phyloP scores from a whole-genome alignment of 2,329 filamentous ascomycete genomes.

The Cadophora sp. region DNA sequence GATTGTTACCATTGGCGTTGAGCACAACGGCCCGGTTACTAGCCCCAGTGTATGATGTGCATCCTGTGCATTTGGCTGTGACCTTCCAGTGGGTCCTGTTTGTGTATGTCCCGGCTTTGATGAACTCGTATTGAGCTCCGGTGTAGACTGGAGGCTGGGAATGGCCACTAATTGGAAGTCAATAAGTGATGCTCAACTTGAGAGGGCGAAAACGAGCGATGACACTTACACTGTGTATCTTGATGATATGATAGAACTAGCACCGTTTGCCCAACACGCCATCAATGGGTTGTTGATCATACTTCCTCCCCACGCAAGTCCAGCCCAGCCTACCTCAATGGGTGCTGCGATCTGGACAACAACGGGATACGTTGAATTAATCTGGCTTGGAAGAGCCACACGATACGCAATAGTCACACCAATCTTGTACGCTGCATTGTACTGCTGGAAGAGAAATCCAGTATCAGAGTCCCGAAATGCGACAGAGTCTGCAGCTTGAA shows the following conservation, averaged over 20 bases:
- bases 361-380: conserved; percentile 24
- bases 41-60: conserved; percentile 21
- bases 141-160: conserved; percentile 21
- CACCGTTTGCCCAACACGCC: conserved; percentile 27
- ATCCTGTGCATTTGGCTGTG: conserved; percentile 33
- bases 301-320: conserved; percentile 30
- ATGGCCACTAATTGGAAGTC: conserved; percentile 10
- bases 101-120: conserved; percentile 30
- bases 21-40: conserved; percentile 3
- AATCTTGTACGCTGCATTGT: conserved; percentile 23
- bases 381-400: conserved; percentile 28
- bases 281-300: conserved; percentile 29
- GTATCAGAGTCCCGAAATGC: conserved; percentile 27
- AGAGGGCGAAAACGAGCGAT: not conserved
- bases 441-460: conserved; percentile 30
- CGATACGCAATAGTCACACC: conserved; percentile 20
- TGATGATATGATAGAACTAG: conserved; percentile 22
- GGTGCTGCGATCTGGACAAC: conserved; percentile 31
- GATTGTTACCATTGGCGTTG: conserved; percentile 23
- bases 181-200: not conserved
- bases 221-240: conserved; percentile 28
- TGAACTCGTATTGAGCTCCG: conserved; percentile 21
- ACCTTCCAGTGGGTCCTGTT: conserved; percentile 30
- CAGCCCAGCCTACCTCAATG: conserved; percentile 29
- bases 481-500: conserved; percentile 23